Evolutionary conservation across 441 rosid genomes (phyloP).

Genomic region (Gossypium trilobum): DNA sequence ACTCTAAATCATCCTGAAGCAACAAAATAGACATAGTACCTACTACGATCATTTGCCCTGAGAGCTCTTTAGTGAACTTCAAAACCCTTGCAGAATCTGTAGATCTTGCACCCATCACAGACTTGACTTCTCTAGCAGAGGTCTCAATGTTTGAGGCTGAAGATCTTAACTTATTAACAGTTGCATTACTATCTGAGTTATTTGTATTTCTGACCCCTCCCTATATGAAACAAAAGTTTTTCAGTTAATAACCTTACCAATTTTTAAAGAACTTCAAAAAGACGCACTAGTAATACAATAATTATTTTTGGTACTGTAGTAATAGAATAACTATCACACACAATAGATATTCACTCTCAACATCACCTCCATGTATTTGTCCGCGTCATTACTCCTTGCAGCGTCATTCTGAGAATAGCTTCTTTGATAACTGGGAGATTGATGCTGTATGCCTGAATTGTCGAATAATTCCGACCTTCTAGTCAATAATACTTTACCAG

Average conservation of each 20-base stretch:
- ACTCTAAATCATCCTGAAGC: not conserved
- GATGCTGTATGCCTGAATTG: constrained; percentile 33
- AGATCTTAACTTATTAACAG: constrained; percentile 39
- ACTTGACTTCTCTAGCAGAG: constrained; percentile 41
- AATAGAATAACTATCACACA: not conserved
- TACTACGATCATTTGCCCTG: constrained; percentile 61
- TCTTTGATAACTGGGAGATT: constrained; percentile 54
- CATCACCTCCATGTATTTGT: constrained; percentile 43
- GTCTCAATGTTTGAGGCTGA: constrained; percentile 41
- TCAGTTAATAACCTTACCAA: not conserved
- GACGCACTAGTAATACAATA: not conserved
- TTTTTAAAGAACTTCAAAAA: not conserved
- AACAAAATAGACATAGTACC: constrained; percentile 37
- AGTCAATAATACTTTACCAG: constrained; percentile 73
- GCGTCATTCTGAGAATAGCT: constrained; percentile 70
- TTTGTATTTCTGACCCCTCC: constrained; percentile 35
- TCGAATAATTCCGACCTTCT: constrained; percentile 62
- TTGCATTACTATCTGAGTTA: constrained; percentile 33
- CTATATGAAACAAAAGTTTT: constrained; percentile 29
- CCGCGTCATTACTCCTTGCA: constrained; percentile 49
- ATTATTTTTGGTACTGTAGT: not conserved
- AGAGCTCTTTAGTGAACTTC: constrained; percentile 75
- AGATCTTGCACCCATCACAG: constrained; percentile 62
- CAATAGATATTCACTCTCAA: not conserved
- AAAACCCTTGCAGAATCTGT: constrained; percentile 75